Conservation (phyloP, 2,329 filamentous ascomycete species). For the Beauveria brongniartii region DNA sequence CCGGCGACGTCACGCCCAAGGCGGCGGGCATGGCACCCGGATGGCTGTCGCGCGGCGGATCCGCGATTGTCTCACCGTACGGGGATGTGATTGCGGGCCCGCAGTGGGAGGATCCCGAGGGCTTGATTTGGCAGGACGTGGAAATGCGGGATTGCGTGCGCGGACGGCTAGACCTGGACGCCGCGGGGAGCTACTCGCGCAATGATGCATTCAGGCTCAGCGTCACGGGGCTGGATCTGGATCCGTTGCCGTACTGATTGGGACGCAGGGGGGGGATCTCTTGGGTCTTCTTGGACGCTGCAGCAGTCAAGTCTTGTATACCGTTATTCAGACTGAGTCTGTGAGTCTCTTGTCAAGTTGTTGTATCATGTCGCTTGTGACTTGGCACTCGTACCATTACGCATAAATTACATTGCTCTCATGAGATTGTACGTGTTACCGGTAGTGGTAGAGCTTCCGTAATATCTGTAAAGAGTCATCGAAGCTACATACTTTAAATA, state of each 20-base stretch:
- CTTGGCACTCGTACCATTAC: too few relatives aligned
- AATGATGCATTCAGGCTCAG: slow-evolving; percentile 56
- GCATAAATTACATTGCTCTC: too few relatives aligned
- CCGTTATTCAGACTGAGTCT: too few relatives aligned
- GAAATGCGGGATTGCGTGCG: slow-evolving; percentile 84
- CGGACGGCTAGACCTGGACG: slow-evolving; percentile 74
- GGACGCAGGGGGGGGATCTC: too few relatives aligned
- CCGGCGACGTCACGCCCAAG: slow-evolving; percentile 14
- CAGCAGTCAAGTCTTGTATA: too few relatives aligned
- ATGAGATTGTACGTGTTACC: too few relatives aligned
- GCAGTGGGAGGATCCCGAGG: slow-evolving; percentile 70
- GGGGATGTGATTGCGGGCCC: slow-evolving; percentile 76
- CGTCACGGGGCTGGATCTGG: slow-evolving; percentile 50
- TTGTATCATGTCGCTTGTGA: too few relatives aligned
- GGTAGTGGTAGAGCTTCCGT: too few relatives aligned
- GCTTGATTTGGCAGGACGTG: slow-evolving; percentile 62
- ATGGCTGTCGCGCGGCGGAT: slow-evolving; percentile 64
- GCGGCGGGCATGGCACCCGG: slow-evolving; percentile 13
- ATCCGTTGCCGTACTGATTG: slow-evolving; percentile 45
- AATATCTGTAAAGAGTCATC: too few relatives aligned
- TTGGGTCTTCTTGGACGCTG: neutral
- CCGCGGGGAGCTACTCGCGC: slow-evolving; percentile 77
- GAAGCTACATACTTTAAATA: neutral
- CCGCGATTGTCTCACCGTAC: slow-evolving; percentile 69
- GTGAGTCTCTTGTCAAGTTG: too few relatives aligned